These are phyloP conservation scores for Rhodosporidiobolus sp. DNA, from an alignment of 768 basidiomycete genomes.

Conservation along the genomic window DNA sequence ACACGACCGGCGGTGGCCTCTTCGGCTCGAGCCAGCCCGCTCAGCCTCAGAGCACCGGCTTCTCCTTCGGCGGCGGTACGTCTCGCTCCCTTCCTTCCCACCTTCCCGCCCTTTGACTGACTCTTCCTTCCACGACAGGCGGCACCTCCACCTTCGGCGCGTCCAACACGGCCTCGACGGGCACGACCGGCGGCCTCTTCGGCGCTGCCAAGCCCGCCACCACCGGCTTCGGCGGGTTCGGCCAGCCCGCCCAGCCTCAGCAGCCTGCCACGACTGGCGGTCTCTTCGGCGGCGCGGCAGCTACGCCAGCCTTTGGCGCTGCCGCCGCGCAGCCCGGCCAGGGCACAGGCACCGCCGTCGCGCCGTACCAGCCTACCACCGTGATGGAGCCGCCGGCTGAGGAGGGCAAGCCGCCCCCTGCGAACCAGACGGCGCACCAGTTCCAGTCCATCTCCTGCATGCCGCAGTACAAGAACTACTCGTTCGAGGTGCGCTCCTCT, in stretches of 20 bases:
- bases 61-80: constrained; percentile 33
- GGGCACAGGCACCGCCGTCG: constrained; percentile 27
- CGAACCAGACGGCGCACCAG: constrained; percentile 52
- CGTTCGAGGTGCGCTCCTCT: constrained; percentile 62
- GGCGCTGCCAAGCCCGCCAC: constrained; percentile 37
- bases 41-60: constrained; percentile 13
- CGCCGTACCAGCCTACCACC: constrained; percentile 30
- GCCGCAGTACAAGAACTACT: constrained; percentile 71
- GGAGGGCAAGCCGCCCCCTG: constrained; percentile 36
- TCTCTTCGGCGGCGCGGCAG: constrained; percentile 26
- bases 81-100: not conserved
- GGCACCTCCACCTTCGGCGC: constrained; percentile 29
- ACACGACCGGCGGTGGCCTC: constrained; percentile 9
- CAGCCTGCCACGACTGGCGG: constrained; percentile 19
- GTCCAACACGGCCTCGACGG: constrained; percentile 4
- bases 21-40: constrained; percentile 12
- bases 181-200: constrained; percentile 15
- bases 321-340: constrained; percentile 2
- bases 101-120: not conserved
- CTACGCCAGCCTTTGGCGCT: constrained; percentile 26
- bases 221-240: constrained; percentile 37
- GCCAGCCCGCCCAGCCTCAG: constrained; percentile 31
- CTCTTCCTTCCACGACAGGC: not conserved
- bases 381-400: constrained; percentile 36
- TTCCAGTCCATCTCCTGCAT: constrained; percentile 81